Base-by-base conservation (phyloP, 495 filamentous ascomycete species). In the Daldinia caldariorum region DNA sequence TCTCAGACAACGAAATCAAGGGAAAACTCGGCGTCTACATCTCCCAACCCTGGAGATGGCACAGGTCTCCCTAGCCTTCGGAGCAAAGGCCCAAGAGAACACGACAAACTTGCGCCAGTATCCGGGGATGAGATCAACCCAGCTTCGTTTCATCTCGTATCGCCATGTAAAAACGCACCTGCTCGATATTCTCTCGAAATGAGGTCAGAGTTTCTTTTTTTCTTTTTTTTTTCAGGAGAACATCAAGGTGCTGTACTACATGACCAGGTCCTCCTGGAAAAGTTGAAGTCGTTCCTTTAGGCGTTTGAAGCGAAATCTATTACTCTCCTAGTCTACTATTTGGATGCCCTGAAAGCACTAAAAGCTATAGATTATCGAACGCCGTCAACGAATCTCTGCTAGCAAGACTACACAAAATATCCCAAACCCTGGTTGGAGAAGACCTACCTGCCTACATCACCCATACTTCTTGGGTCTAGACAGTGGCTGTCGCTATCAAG, bases 391-490 rank as follows among this genome's bases (percentile, higher is more conserved):
- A 45, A 20, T 20, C 41, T 16, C 16, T 45, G 18, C 18, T 45
- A 3, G 41, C 41, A 37, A 88, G 88, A 63, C 86, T 87, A 0
- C 68, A 83, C 18, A 74, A 84, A 68, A 87, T 88, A 8, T 87
- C 93, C 55, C 79, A 85, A 29, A 81, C 80, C 8, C 78, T 94
- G 6, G 88, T 87, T 20, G 76, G 80, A 13, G 89, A 92, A 26
- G 89, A 91, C 68, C 78, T 94, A 3, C 89, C 91, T 7, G 89
- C 89, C 0, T 94, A 88, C 71, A 87, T 94, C 62, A 87, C 89
- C 6, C 83, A 89, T 60, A 80, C 79, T 3, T 90, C 79, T 3
- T 90, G 86, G 77, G 83, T 85, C 49, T 83, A 86, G 61, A 83
- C 82, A 10, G 87, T 89, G 32, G 86, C 81, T 66, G 54, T 83